These are phyloP conservation scores for Nemania diffusa DNA, from an alignment of 2,329 filamentous ascomycete species.

Conservation along the genomic window DNA sequence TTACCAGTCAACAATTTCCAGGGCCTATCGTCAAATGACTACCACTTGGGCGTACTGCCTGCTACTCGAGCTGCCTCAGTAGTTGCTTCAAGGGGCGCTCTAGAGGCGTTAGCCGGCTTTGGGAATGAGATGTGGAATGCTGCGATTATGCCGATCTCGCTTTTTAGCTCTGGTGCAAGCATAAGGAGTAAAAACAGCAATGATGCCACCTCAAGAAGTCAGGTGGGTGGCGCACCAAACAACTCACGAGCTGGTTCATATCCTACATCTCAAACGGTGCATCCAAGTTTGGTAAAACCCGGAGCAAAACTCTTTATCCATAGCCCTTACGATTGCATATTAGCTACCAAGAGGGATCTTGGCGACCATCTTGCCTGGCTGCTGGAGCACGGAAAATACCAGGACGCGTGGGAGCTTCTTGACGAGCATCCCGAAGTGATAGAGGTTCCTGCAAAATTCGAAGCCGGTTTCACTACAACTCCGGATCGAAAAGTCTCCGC, in stretches of 20 bases:
- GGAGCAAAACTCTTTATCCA: constrained; percentile 87
- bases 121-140: constrained; percentile 88
- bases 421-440: constrained; percentile 86
- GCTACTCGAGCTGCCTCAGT: constrained; percentile 74
- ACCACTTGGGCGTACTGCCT: constrained; percentile 86
- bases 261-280: constrained; percentile 52
- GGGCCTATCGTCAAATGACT: constrained; percentile 86
- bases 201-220: constrained; percentile 66
- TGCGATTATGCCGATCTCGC: constrained; percentile 83
- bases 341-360: constrained; percentile 87
- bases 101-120: constrained; percentile 79
- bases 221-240: constrained; percentile 53
- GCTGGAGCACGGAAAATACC: constrained; percentile 80
- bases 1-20: constrained; percentile 89
- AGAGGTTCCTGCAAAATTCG: constrained; percentile 53
- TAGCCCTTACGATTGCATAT: constrained; percentile 95
- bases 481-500: constrained; percentile 54
- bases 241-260: constrained; percentile 49
- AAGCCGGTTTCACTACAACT: constrained; percentile 55
- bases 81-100: constrained; percentile 72
- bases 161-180: constrained; percentile 89
- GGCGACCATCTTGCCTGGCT: constrained; percentile 89
- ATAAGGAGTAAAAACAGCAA: constrained; percentile 71
- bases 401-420: constrained; percentile 88
- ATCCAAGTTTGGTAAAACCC: constrained; percentile 66